These are phyloP conservation scores for Aureobasidium sp. DNA, from an alignment of 2,329 filamentous ascomycete genomes.

Conservation along the genomic window DNA sequence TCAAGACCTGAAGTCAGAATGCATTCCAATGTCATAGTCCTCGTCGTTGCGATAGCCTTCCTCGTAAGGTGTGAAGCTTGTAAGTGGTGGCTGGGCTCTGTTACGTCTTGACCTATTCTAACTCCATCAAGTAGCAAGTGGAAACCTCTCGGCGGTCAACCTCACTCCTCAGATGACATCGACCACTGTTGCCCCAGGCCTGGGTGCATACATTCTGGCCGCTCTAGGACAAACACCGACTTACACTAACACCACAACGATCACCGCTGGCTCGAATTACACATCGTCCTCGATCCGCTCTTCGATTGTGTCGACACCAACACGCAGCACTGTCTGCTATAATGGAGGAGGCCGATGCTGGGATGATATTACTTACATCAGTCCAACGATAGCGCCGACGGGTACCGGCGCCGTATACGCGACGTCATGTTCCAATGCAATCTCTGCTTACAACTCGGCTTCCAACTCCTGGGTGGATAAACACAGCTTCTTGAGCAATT, in stretches of 20 bases:
- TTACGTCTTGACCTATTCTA: background rate
- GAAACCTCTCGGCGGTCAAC: constrained; percentile 1
- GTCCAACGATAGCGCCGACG: background rate
- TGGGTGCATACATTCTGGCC: constrained; percentile 13
- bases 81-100: background rate
- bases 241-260: background rate
- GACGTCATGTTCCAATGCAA: background rate
- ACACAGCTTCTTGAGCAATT: constrained; percentile 1
- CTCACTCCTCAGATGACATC: background rate
- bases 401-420: constrained; percentile 12
- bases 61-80: constrained; percentile 13
- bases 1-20: constrained; percentile 1
- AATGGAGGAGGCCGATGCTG: background rate
- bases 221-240: constrained; percentile 4
- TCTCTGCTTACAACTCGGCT: constrained; percentile 6
- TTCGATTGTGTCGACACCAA: background rate
- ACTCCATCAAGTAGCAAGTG: background rate
- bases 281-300: background rate
- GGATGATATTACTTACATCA: constrained; percentile 3
- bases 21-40: background rate
- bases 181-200: background rate
- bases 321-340: background rate
- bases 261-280: background rate
- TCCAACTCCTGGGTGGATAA: constrained; percentile 10
- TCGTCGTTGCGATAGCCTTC: background rate